phyloP scores from a whole-genome alignment of 1,139 yeast species.

The Diutina mesorugosa region DNA sequence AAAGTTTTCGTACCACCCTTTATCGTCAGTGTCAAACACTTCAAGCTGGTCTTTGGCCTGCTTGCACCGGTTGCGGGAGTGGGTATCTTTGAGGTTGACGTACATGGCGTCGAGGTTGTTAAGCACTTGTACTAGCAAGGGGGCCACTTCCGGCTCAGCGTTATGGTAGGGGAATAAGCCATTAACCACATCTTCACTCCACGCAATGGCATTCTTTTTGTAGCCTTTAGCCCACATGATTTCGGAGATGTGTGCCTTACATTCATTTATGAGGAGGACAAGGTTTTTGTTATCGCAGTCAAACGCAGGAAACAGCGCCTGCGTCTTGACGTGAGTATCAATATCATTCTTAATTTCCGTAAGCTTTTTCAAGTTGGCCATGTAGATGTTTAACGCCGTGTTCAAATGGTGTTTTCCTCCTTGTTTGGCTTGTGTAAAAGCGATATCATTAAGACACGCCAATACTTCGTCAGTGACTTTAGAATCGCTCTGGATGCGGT shows the following conservation, averaged over 20 bases:
- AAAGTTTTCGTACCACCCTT: constrained; percentile 23
- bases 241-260: constrained; percentile 53
- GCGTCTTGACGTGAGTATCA: constrained; percentile 11
- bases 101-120: constrained; percentile 26
- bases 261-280: constrained; percentile 17
- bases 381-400: constrained; percentile 22
- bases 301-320: constrained; percentile 24
- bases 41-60: constrained; percentile 11
- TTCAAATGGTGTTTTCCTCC: constrained; percentile 6
- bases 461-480: constrained; percentile 22
- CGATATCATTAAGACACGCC: constrained; percentile 7
- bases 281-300: constrained; percentile 22
- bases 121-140: constrained; percentile 20
- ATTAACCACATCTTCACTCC: constrained; percentile 46
- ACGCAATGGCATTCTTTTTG: constrained; percentile 40
- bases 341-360: constrained; percentile 12
- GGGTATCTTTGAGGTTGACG: constrained; percentile 13
- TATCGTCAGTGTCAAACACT: constrained; percentile 11
- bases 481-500: constrained; percentile 15
- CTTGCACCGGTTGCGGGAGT: constrained; percentile 17
- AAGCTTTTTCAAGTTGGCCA: constrained; percentile 21
- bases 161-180: constrained; percentile 21
- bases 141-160: constrained; percentile 16
- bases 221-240: constrained; percentile 49
- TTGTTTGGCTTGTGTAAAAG: background rate